Evolutionary conservation across 805 yeast species (phyloP), one percentile per base, ranked within the genome.

Genomic region (Saccharomycopsis babjevae): DNA sequence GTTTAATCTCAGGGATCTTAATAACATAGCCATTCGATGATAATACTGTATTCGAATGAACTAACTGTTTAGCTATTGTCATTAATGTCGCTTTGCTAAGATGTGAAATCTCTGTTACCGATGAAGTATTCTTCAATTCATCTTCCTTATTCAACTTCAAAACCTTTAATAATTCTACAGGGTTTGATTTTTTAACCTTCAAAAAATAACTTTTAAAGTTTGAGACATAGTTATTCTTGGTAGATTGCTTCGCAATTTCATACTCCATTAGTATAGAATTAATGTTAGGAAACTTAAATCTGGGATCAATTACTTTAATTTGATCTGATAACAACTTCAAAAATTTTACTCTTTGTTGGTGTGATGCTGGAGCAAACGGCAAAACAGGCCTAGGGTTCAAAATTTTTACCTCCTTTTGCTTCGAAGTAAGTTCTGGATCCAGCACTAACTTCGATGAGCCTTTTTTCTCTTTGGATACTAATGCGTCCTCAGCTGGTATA

Each of bases 291-390:
- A 54, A 25, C 7, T 22, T 15, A 18, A 18, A 34, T 4, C 25
- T 16, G n/a, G 61, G 61, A 18, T 36, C 57, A 20, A 18, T 39
- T 30, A 6, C 16, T 32, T 36, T 50, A 11, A 62, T 55, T 25
- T 59, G 61, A 18, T 56, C 15, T 8, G 42, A 46, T 16, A 62
- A 15, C 20, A 56, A 18, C n/a, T 28, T 38, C 22, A 62, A 30
- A 38, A 60, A 62, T 18, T 58, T 62, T 25, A 42, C 39, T 13
- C 65, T 54, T 22, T 60, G 61, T 25, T 57, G 61, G 8, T 62
- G 62, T 1, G 63, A 40, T 16, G 59, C 52, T 1, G 65, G 65
- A 1, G 65, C 60, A 52, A 38, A 57, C 2, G 65, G 65, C 18
- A 38, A 8, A 13, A 62, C 42, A 11, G 39, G 32, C 11, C 39